A percentile compares a stretch with the other conserved stretches of the same genome.
These are phyloP conservation scores for Theobroma cacao DNA, from an alignment of 345 rosid genomes.

Conservation along the genomic window DNA sequence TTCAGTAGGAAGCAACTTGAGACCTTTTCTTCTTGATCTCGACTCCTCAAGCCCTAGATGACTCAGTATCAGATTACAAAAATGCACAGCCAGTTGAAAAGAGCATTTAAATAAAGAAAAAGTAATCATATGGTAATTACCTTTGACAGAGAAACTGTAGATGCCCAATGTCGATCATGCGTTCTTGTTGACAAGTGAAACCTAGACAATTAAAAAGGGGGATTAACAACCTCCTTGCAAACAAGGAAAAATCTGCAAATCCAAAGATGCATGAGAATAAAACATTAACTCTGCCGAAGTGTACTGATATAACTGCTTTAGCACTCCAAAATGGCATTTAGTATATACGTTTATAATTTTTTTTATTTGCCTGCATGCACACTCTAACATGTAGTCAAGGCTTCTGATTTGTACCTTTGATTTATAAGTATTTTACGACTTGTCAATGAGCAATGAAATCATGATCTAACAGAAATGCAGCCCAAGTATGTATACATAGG, in stretches of 20 bases:
- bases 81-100: not conserved
- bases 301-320: not conserved
- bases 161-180: slow-evolving; percentile 49
- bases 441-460: not conserved
- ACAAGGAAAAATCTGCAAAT: not conserved
- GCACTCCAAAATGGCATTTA: not conserved
- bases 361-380: not conserved
- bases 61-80: not conserved
- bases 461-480: not conserved
- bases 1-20: slow-evolving; percentile 66
- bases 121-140: slow-evolving; percentile 25
- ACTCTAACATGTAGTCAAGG: not conserved
- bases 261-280: not conserved
- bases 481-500: no score
- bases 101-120: not conserved
- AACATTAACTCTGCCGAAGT: not conserved
- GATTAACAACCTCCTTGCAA: not conserved
- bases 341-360: not conserved
- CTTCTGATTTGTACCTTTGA: not conserved
- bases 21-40: slow-evolving; percentile 79
- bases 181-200: slow-evolving; percentile 76
- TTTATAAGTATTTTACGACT: not conserved
- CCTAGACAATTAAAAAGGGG: slow-evolving; percentile 31
- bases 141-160: slow-evolving; percentile 74
- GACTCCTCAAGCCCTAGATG: slow-evolving; percentile 57